Percentiles rank a stretch among this genome's conserved stretches.
phyloP scores from a whole-genome alignment of 2,329 filamentous ascomycete genomes.

The Colletotrichum camelliae region DNA sequence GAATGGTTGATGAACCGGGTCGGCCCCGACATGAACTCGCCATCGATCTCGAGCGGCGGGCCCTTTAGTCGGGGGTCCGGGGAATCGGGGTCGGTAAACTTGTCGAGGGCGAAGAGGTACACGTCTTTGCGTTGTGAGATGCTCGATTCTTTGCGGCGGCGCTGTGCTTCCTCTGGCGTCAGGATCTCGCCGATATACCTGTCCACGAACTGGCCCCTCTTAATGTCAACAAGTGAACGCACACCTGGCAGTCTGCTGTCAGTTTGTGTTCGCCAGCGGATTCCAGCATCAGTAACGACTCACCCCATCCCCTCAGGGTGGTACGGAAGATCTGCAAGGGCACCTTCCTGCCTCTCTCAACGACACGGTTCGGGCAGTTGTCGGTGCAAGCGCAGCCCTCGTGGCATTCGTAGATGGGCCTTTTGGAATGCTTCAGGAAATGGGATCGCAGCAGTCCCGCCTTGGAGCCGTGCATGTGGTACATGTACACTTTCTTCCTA shows the following conservation, averaged over 20 bases:
- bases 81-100: conserved; percentile 68
- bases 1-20: conserved; percentile 86
- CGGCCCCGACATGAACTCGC: conserved; percentile 79
- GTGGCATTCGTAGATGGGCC: conserved; percentile 84
- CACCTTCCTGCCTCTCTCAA: conserved; percentile 74
- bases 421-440: conserved; percentile 54
- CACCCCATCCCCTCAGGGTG: conserved; percentile 75
- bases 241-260: conserved; percentile 52
- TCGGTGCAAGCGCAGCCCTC: conserved; percentile 68
- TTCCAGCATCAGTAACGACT: conserved; percentile 22
- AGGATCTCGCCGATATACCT: conserved; percentile 78
- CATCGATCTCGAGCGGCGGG: conserved; percentile 67
- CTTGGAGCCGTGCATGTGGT: conserved; percentile 60
- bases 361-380: conserved; percentile 75
- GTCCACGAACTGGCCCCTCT: conserved; percentile 79
- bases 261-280: neutral
- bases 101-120: conserved; percentile 83
- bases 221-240: conserved; percentile 66
- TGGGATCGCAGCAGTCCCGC: conserved; percentile 57
- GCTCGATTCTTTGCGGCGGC: conserved; percentile 62
- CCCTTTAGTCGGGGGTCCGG: conserved; percentile 61
- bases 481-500: conserved; percentile 59
- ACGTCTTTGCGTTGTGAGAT: conserved; percentile 71
- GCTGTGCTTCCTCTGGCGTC: conserved; percentile 66
- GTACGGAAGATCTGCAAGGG: conserved; percentile 81